A percentile compares a stretch with the other conserved stretches of the same genome.
phyloP scores from a whole-genome alignment of 2,329 filamentous ascomycete genomes.

The Cadophora malorum region DNA sequence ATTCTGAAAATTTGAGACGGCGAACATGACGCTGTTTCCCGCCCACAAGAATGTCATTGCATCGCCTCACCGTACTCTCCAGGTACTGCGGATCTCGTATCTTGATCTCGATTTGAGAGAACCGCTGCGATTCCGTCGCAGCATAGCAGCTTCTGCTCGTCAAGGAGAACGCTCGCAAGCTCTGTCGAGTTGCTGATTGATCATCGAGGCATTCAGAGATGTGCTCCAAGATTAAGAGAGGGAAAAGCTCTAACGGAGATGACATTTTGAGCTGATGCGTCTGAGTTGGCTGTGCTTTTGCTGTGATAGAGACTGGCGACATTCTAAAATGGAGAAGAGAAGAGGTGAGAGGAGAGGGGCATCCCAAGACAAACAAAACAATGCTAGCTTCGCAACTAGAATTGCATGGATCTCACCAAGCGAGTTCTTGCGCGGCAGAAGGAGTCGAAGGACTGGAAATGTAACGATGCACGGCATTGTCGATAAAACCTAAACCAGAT shows the following conservation, averaged over 20 bases:
- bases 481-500: no score
- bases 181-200: background rate
- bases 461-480: background rate
- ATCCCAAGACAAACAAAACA: background rate
- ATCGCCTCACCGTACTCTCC: background rate
- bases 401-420: background rate
- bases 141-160: background rate
- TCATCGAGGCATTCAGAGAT: conserved; percentile 3
- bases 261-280: background rate
- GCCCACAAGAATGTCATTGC: background rate
- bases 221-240: background rate
- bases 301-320: background rate
- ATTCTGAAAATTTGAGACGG: conserved; percentile 4
- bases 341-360: background rate
- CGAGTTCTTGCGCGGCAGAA: background rate
- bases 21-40: conserved; percentile 7
- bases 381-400: background rate
- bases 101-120: conserved; percentile 14
- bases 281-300: background rate
- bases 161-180: background rate
- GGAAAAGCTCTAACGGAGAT: background rate
- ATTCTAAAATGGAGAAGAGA: background rate
- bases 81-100: conserved; percentile 4
- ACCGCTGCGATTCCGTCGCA: background rate
- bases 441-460: background rate